phyloP scores from a whole-genome alignment of 129 eudicot species.

The Escallonia herrerae region DNA sequence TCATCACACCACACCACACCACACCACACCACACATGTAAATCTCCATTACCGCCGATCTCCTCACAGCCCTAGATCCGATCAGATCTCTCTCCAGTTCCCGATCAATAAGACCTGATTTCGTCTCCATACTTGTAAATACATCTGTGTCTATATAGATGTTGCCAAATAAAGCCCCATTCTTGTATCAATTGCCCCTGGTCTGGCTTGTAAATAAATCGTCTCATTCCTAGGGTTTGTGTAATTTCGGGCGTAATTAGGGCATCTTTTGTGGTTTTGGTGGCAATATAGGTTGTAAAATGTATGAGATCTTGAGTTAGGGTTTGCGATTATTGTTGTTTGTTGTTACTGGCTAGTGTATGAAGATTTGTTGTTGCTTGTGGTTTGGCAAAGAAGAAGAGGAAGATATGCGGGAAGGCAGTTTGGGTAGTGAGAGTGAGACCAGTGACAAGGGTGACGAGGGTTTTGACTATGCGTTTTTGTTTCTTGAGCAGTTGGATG shows the following conservation, averaged over 20 bases:
- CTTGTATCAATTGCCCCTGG: too few relatives aligned
- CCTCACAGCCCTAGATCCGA: too few relatives aligned
- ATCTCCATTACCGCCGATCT: slow-evolving; percentile 31
- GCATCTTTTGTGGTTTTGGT: slow-evolving; percentile 2
- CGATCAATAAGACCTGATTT: too few relatives aligned
- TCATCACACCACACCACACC: too few relatives aligned
- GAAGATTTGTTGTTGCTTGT: slow-evolving; percentile 68
- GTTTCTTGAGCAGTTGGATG: slow-evolving; percentile 11
- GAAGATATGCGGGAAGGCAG: slow-evolving; percentile 24
- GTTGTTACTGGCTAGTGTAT: slow-evolving; percentile 29
- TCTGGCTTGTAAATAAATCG: too few relatives aligned
- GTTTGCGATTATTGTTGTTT: not conserved
- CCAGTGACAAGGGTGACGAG: slow-evolving; percentile 19
- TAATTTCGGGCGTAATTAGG: not conserved
- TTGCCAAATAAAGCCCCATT: too few relatives aligned
- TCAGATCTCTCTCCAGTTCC: not conserved
- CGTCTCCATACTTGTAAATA: too few relatives aligned
- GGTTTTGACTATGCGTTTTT: slow-evolving; percentile 13
- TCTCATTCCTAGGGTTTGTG: too few relatives aligned
- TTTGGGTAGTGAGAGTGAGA: slow-evolving; percentile 27
- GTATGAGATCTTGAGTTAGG: slow-evolving; percentile 26
- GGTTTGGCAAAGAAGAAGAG: slow-evolving; percentile 43
- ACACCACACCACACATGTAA: not conserved
- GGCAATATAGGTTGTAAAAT: slow-evolving; percentile 11
- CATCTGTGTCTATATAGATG: too few relatives aligned